phyloP scores from a whole-genome alignment of 2,329 filamentous ascomycete genomes.

The Pseudogymnoascus sp. region DNA sequence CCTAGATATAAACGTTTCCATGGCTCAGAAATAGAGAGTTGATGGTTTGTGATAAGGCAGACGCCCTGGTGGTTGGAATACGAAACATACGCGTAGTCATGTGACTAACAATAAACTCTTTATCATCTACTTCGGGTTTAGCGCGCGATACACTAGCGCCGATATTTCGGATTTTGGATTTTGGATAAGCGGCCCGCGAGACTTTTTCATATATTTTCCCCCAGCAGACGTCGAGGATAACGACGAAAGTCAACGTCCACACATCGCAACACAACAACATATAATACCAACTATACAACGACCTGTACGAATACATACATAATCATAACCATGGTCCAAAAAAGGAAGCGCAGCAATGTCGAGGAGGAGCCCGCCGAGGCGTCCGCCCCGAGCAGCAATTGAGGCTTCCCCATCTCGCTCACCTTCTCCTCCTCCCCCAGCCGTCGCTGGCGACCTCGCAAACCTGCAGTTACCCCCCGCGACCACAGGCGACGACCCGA shows the following conservation, averaged over 20 bases:
- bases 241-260: not conserved
- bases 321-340: not conserved
- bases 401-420: constrained; percentile 1
- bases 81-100: not conserved
- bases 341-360: constrained; percentile 5
- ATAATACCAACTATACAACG: not conserved
- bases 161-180: not conserved
- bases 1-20: not conserved
- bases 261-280: not conserved
- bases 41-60: not conserved
- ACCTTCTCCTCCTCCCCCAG: not conserved
- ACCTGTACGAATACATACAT: not conserved
- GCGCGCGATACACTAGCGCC: not conserved
- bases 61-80: not conserved
- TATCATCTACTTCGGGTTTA: not conserved
- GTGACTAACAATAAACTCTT: not conserved
- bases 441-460: not conserved
- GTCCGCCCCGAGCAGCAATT: not conserved
- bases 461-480: constrained; percentile 29
- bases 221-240: not conserved
- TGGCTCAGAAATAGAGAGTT: not conserved
- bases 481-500: constrained; percentile 59
- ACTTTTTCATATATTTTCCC: constrained; percentile 7
- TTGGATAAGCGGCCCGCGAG: constrained; percentile 2
- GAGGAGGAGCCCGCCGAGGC: not conserved